Conservation (phyloP, 2,329 filamentous ascomycete species). For the Dactylonectria estremocensis region DNA sequence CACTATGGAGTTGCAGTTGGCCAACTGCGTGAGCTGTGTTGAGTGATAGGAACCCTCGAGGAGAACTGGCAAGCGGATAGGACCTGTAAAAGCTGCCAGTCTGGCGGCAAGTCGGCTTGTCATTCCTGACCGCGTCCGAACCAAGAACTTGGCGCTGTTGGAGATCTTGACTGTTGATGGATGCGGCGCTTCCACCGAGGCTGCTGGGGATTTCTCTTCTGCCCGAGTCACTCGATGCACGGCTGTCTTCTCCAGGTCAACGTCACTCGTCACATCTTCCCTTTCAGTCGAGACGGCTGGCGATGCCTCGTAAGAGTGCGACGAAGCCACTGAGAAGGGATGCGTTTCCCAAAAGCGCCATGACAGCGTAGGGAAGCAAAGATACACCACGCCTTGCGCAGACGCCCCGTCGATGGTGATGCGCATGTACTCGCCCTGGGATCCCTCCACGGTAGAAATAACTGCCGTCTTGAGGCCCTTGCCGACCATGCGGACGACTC, state of each 20-base stretch:
- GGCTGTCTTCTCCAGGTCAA: conserved; percentile 2
- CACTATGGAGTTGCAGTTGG: conserved; percentile 46
- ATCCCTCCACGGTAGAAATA: conserved; percentile 44
- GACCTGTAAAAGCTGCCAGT: conserved; percentile 8
- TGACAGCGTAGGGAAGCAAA: conserved; percentile 53
- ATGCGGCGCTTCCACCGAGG: background rate
- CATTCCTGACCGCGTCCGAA: conserved; percentile 44
- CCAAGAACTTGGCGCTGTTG: conserved; percentile 40
- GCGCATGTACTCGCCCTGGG: conserved; percentile 51
- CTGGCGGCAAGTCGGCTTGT: conserved; percentile 40
- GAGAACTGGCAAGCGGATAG: conserved; percentile 42
- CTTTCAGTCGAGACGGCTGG: background rate
- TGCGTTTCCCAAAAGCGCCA: conserved; percentile 57
- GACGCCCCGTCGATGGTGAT: conserved; percentile 48
- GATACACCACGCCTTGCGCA: conserved; percentile 51
- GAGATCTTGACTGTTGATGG: background rate
- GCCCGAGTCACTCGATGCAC: background rate
- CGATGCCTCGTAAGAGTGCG: conserved; percentile 3
- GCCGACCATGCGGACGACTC: conserved; percentile 45
- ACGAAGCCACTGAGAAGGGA: conserved; percentile 52
- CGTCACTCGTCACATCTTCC: background rate
- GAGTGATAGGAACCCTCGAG: conserved; percentile 50
- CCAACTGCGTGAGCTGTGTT: conserved; percentile 38
- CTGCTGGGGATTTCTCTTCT: background rate
- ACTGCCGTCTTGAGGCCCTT: conserved; percentile 43